Conservation (phyloP, 768 basidiomycete genomes). For the Termitomyces sp. region DNA sequence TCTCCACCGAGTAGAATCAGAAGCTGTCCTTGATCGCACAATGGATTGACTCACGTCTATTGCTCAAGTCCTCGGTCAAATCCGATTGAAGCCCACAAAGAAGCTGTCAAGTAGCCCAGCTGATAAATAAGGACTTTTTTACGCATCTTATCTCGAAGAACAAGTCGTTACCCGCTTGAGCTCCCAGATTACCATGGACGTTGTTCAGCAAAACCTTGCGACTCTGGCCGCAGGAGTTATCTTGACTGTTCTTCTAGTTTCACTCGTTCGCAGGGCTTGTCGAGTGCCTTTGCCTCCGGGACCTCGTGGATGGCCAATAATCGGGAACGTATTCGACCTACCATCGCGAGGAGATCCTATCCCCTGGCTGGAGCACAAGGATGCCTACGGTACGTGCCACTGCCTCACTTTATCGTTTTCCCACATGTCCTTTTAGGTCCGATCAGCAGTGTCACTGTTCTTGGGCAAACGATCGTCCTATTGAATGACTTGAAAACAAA, state of each 20-base stretch:
- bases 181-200: background rate
- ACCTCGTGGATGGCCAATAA: conserved; percentile 28
- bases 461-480: conserved; percentile 25
- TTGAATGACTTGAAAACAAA: conserved; percentile 23
- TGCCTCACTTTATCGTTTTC: background rate
- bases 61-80: no score
- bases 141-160: no score
- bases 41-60: no score
- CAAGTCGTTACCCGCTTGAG: no score
- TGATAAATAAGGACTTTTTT: no score
- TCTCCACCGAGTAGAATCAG: no score
- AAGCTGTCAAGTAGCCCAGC: no score
- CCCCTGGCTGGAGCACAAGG: conserved; percentile 21
- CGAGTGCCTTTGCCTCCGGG: conserved; percentile 26
- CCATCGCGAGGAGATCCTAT: conserved; percentile 20
- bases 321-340: conserved; percentile 31
- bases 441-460: conserved; percentile 26
- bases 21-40: no score
- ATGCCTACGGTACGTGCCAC: conserved; percentile 17
- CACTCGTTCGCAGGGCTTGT: background rate
- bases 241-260: background rate
- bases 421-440: conserved; percentile 11
- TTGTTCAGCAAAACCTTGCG: background rate
- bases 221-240: background rate
- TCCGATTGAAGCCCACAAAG: no score